Evolutionary conservation across 108 stramenopile genomes (phyloP), one percentile per base, ranked within the genome.

Genomic region (Pinguiococcus pyrenoidosus): DNA sequence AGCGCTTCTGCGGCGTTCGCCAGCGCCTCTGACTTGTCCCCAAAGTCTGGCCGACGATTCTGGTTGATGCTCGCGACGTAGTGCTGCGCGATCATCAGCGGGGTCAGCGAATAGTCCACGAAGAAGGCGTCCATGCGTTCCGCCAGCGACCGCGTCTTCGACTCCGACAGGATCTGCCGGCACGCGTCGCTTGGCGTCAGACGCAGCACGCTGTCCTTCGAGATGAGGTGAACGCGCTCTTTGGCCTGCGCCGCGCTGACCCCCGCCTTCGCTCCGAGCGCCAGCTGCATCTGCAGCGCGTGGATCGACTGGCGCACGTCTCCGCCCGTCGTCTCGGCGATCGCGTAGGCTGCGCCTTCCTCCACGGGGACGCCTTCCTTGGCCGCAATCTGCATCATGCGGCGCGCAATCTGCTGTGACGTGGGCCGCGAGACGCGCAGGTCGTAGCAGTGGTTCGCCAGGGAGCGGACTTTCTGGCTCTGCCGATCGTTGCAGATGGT

Each of bases 401-500:
- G 72, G 18, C 69, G 62, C 3, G 84, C 84, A 51, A 89, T 78
- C 3, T 74, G 53, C 5, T 36, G 49, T 49, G 86, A 85, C 29
- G 44, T 63, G 0, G 96, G 96, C 9, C 92, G 80, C 20, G 49
- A 53, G 65, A 78, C 89, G 6, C 73, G 46, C 29, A 98, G 55
- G 67, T 98, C 96, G 62, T 84, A 69, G 66, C 96, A 98, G 70
- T 91, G 79, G 53, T 84, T 85, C 29, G 75, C 69, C 23, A 94
- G 66, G 46, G 77, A 57, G 42, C 69, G 75, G 33, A 94, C 72
- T 58, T 90, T 90, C 37, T 76, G 80, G 25, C 66, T 74, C 61
- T 85, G 84, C 8, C 92, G 79, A 64, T 97, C 96, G 56, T 97
- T 97, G 55, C 96, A 97, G 63, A 97, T 93, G 66, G 90, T 92